Percentiles rank a stretch among this genome's conserved stretches.
These are phyloP conservation scores for Cardamine resedifolia DNA, from an alignment of 345 rosid species.

Conservation along the genomic window DNA sequence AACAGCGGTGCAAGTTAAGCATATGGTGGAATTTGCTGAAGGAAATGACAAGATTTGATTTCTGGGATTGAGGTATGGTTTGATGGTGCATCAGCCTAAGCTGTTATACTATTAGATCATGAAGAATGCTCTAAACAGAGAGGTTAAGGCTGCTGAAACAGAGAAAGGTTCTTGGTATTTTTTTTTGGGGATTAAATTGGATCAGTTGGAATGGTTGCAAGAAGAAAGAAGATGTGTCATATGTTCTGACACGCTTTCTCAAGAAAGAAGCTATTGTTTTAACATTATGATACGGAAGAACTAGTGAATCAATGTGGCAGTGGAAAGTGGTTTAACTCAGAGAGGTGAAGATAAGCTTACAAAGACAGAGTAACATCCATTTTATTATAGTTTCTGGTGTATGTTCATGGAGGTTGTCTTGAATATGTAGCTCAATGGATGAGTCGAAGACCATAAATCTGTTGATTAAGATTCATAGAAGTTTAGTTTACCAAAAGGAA, in stretches of 20 bases:
- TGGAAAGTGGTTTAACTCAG: not conserved
- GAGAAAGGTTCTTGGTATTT: not conserved
- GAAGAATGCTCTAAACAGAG: not conserved
- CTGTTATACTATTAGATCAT: not conserved
- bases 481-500: too few relatives aligned
- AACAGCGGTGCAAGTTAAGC: too few relatives aligned
- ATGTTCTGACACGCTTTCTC: not conserved
- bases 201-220: not conserved
- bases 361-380: not conserved
- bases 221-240: not conserved
- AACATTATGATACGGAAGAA: not conserved
- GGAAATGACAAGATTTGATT: too few relatives aligned
- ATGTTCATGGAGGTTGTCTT: too few relatives aligned
- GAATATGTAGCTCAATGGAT: too few relatives aligned
- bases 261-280: not conserved
- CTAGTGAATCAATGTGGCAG: not conserved
- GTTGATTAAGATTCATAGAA: too few relatives aligned
- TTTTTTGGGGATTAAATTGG: not conserved
- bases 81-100: not conserved
- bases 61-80: not conserved
- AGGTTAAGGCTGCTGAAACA: not conserved
- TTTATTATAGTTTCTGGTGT: not conserved
- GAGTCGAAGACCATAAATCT: not conserved
- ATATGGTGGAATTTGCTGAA: too few relatives aligned
- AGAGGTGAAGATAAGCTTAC: not conserved